phyloP scores from a whole-genome alignment of 1,139 yeast species.

The Suhomyces taliae region DNA sequence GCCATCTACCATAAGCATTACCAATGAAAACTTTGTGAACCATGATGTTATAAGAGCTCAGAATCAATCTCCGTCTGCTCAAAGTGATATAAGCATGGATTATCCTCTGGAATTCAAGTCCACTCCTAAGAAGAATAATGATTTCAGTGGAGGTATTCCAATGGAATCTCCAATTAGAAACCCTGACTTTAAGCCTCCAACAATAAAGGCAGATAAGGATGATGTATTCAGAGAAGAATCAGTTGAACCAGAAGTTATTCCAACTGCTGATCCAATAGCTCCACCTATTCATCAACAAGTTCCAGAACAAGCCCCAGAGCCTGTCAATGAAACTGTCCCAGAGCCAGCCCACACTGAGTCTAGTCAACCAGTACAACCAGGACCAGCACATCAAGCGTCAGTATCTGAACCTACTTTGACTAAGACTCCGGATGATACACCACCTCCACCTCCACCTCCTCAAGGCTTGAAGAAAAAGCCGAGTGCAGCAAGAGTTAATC shows the following conservation, averaged over 20 bases:
- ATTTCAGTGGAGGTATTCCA: not conserved
- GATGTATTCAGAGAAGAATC: constrained; percentile 15
- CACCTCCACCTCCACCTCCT: constrained; percentile 16
- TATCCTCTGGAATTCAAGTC: constrained; percentile 31
- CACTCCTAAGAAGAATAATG: constrained; percentile 16
- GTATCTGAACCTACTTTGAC: not conserved
- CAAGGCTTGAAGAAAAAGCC: constrained; percentile 11
- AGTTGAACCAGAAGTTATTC: not conserved
- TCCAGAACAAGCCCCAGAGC: constrained; percentile 3
- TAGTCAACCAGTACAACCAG: not conserved
- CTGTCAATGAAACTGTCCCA: not conserved
- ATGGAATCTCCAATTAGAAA: not conserved
- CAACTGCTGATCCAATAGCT: not conserved
- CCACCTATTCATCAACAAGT: not conserved
- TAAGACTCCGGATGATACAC: not conserved
- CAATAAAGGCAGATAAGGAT: constrained; percentile 11
- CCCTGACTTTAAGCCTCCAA: not conserved
- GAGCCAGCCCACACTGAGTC: not conserved
- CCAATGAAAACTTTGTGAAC: constrained; percentile 23
- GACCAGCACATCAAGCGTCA: not conserved
- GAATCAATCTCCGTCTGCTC: constrained; percentile 29
- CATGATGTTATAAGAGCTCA: constrained; percentile 20
- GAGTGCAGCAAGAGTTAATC: constrained; percentile 25
- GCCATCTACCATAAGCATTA: constrained; percentile 26
- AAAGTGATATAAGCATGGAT: constrained; percentile 35